Evolutionary conservation across 1,284 basidiomycete species (phyloP), one percentile per base, ranked within the genome.

Genomic region (Pascua sp.): DNA sequence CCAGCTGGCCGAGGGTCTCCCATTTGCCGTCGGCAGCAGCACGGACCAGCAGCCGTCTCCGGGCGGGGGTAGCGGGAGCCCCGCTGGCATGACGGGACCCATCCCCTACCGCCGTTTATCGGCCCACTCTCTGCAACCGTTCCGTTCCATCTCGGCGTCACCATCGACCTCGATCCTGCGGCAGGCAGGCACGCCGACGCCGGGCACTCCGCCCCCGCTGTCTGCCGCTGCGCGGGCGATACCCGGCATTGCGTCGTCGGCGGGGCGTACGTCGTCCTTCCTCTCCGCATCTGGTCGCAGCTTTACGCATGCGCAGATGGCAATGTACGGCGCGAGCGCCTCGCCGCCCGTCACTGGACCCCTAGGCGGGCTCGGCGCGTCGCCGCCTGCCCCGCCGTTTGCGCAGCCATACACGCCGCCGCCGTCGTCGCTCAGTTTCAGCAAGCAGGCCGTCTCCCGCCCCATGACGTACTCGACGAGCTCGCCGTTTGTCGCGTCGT

Each of bases 221-320:
- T 11, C 18, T 18, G 45, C 36, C 55, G 17, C 49, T 10, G 18
- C 40, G 11, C 32, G 55, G 39, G 37, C 56, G 42, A 57, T 57
- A 39, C 56, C 56, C 4, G 38, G 46, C 47, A 13, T 44, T 11
- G 45, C 56, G 5, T 40, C 47, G 7, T 32, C 55, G 15, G 48
- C 42, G 16, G 46, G 45, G 2, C 66, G 76, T 10, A 73, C 71
- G 11, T 69, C 67, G 47, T 72, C 71, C 2, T 77, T 75, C 63
- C 64, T 78, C 11, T 76, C 74, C 1, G 72, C 74, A 53, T 76
- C 75, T 2, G 75, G 76, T 4, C 65, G 76, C 37, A 77, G 75
- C 0, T 72, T 74, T 61, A 72, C 72, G 39, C 76, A 76, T 47
- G 70, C 72, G n/a, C 75, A 75, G 59, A 54, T 70, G n/a, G 67